These are phyloP conservation scores for Paecilomyces niveus DNA, from an alignment of 2,329 filamentous ascomycete genomes.

Conservation along the genomic window DNA sequence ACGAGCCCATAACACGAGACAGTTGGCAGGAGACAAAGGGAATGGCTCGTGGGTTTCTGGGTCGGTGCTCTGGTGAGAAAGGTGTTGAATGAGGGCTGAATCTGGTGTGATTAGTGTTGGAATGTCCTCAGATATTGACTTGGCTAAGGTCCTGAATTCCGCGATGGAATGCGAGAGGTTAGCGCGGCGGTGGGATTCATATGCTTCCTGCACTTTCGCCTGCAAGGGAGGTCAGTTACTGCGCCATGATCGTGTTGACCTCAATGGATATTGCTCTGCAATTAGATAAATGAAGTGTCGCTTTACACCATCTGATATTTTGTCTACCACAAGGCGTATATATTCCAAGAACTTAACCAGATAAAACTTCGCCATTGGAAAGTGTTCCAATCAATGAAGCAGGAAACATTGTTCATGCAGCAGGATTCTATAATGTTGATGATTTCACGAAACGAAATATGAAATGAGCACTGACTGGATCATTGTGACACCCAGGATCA, in stretches of 20 bases:
- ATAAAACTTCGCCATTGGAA: not conserved
- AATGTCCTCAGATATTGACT: not conserved
- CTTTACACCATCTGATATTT: not conserved
- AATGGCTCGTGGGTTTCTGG: not conserved
- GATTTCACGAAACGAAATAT: not conserved
- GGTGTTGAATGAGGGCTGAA: not conserved
- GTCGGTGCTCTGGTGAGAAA: not conserved
- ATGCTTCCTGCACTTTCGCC: not conserved
- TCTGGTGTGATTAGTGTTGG: not conserved
- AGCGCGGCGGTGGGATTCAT: not conserved
- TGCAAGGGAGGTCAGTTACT: not conserved
- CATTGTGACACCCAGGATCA: not conserved
- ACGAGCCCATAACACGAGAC: not conserved
- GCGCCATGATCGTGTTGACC: not conserved
- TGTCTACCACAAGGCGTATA: not conserved
- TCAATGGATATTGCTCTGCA: not conserved
- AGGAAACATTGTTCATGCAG: not conserved
- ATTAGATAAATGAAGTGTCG: not conserved
- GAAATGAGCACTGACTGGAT: not conserved
- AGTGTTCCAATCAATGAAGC: not conserved
- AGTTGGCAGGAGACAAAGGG: not conserved
- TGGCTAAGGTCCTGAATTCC: not conserved
- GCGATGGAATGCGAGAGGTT: not conserved
- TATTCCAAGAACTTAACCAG: not conserved
- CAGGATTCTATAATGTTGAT: not conserved